phyloP scores from a whole-genome alignment of 441 rosid species.

The Gossypium lobatum region DNA sequence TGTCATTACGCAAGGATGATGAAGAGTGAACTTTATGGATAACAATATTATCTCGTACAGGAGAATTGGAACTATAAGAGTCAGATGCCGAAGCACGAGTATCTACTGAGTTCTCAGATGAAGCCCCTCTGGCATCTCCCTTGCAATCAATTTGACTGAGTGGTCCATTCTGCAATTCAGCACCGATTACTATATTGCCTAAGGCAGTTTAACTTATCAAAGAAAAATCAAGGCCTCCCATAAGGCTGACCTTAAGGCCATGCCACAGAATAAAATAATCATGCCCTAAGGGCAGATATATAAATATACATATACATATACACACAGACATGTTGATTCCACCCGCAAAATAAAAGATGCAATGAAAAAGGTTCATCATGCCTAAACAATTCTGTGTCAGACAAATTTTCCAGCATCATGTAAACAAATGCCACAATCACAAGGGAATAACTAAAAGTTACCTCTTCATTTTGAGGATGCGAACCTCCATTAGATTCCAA shows the following conservation, averaged over 20 bases:
- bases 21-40: conserved; percentile 22
- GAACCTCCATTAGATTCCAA: conserved; percentile 41
- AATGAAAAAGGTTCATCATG: neutral
- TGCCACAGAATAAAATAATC: neutral
- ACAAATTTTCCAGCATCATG: neutral
- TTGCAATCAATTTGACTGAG: conserved; percentile 6
- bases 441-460: conserved; percentile 12
- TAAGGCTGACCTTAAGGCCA: conserved; percentile 1
- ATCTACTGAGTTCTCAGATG: conserved; percentile 33
- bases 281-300: neutral
- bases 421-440: neutral
- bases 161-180: conserved; percentile 42
- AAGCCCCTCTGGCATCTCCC: conserved; percentile 23
- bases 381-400: neutral
- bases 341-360: neutral
- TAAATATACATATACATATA: neutral
- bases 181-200: conserved; percentile 2
- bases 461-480: conserved; percentile 47
- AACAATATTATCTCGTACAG: conserved; percentile 16
- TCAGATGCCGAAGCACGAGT: conserved; percentile 23
- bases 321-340: neutral
- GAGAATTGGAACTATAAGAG: conserved; percentile 27
- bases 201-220: neutral
- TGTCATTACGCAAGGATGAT: conserved; percentile 20
- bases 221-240: neutral